These are phyloP conservation scores for Strigomonas culicis DNA, from an alignment of 208 protist genomes.

Conservation along the genomic window DNA sequence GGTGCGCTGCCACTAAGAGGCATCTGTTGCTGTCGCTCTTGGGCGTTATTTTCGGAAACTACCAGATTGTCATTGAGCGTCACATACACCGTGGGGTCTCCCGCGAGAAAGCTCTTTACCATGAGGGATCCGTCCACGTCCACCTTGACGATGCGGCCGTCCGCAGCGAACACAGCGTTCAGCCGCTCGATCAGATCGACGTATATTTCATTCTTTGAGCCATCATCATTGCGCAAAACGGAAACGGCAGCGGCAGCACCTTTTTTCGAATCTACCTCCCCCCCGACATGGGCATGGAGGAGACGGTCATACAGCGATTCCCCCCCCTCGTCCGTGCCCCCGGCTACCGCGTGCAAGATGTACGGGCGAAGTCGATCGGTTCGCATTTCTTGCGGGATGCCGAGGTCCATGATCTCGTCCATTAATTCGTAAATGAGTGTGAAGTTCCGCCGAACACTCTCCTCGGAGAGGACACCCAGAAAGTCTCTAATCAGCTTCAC, in stretches of 20 bases:
- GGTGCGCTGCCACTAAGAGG: no score
- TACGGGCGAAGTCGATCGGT: conserved; percentile 80
- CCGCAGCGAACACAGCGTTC: conserved; percentile 62
- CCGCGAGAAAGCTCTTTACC: conserved; percentile 90
- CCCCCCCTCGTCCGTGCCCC: conserved; percentile 1
- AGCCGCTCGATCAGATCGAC: conserved; percentile 89
- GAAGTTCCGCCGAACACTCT: conserved; percentile 86
- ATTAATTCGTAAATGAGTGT: conserved; percentile 91
- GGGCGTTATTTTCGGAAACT: conserved; percentile 36
- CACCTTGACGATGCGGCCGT: conserved; percentile 42
- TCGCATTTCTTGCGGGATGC: conserved; percentile 70
- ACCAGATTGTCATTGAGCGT: conserved; percentile 83
- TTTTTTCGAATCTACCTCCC: conserved; percentile 20
- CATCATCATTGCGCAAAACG: conserved; percentile 26
- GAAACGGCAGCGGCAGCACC: conserved; percentile 33
- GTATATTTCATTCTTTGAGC: conserved; percentile 84
- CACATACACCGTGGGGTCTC: conserved; percentile 78
- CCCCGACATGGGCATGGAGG: conserved; percentile 22
- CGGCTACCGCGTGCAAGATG: conserved; percentile 60
- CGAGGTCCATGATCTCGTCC: conserved; percentile 90
- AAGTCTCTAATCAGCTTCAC: conserved; percentile 84
- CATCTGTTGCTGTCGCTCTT: no score
- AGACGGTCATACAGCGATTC: conserved; percentile 37
- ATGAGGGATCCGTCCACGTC: conserved; percentile 89
- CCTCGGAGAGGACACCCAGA: conserved; percentile 82